A percentile compares a stretch with the other conserved stretches of the same genome.
These are phyloP conservation scores for Sugiyamaella boreocaroliniensis DNA, from an alignment of 805 yeast genomes.

Conservation along the genomic window DNA sequence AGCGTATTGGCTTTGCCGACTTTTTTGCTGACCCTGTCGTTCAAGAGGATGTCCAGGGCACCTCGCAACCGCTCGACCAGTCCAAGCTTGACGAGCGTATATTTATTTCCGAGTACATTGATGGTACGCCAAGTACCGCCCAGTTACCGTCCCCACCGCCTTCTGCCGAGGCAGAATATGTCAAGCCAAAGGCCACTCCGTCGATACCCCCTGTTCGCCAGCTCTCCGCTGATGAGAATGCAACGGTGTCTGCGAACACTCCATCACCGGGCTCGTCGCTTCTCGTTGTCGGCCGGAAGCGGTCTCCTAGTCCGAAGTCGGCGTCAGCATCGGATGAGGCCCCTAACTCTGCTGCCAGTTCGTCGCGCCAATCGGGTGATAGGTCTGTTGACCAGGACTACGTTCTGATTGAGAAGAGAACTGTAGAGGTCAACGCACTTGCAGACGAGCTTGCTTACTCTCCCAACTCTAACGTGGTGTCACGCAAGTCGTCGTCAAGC, in stretches of 20 bases:
- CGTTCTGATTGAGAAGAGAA: conserved; percentile 89
- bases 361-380: neutral
- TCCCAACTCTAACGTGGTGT: conserved; percentile 7
- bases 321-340: neutral
- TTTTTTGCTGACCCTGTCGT: conserved; percentile 67
- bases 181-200: neutral
- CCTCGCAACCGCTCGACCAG: conserved; percentile 47
- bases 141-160: conserved; percentile 1
- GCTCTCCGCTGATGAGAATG: neutral
- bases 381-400: conserved; percentile 62
- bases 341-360: neutral
- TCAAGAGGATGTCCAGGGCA: conserved; percentile 24
- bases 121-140: neutral
- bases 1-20: conserved; percentile 81
- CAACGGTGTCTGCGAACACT: conserved; percentile 4
- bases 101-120: conserved; percentile 76
- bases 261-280: conserved; percentile 22
- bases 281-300: conserved; percentile 10
- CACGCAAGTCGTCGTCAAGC: neutral
- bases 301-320: neutral
- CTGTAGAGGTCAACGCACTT: conserved; percentile 89
- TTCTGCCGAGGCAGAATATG: neutral
- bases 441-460: conserved; percentile 78
- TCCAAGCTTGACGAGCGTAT: conserved; percentile 67
- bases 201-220: neutral